These are phyloP conservation scores for Falciphora oryzae DNA, from an alignment of 2,329 filamentous ascomycete species.

Conservation along the genomic window DNA sequence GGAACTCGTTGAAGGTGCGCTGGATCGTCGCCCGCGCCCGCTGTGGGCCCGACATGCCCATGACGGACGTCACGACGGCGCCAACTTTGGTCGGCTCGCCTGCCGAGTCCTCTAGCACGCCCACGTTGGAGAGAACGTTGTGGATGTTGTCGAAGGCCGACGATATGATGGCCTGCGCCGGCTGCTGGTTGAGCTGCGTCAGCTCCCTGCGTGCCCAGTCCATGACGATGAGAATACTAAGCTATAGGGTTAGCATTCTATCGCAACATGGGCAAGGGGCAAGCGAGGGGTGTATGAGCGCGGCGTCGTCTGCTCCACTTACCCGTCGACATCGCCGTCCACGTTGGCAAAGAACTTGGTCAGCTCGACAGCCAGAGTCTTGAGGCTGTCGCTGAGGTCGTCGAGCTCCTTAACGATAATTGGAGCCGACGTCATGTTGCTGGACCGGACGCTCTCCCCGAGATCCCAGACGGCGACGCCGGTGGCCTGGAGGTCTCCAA, in stretches of 20 bases:
- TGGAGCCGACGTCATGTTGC: constrained; percentile 84
- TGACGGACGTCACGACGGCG: constrained; percentile 61
- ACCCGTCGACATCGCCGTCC: constrained; percentile 85
- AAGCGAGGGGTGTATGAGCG: constrained; percentile 3
- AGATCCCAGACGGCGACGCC: constrained; percentile 93
- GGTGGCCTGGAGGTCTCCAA: constrained; percentile 83
- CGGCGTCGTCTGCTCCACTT: constrained; percentile 22
- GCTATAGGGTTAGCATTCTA: neutral
- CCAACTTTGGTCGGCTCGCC: constrained; percentile 64
- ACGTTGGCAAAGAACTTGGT: constrained; percentile 92
- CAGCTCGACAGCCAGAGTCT: constrained; percentile 76
- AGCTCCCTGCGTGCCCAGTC: constrained; percentile 91
- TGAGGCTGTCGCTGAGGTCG: constrained; percentile 77
- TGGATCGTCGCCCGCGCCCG: constrained; percentile 75
- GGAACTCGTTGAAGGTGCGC: constrained; percentile 81
- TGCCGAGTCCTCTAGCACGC: constrained; percentile 48
- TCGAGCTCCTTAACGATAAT: constrained; percentile 84
- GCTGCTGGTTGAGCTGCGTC: constrained; percentile 55
- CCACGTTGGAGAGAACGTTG: constrained; percentile 62
- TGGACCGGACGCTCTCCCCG: constrained; percentile 79
- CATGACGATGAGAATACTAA: constrained; percentile 85
- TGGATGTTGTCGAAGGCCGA: constrained; percentile 80
- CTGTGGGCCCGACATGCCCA: constrained; percentile 76
- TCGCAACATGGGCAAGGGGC: no score
- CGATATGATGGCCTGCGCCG: constrained; percentile 59